phyloP scores from a whole-genome alignment of 257 asterid genomes.

The Gentiana straminea region DNA sequence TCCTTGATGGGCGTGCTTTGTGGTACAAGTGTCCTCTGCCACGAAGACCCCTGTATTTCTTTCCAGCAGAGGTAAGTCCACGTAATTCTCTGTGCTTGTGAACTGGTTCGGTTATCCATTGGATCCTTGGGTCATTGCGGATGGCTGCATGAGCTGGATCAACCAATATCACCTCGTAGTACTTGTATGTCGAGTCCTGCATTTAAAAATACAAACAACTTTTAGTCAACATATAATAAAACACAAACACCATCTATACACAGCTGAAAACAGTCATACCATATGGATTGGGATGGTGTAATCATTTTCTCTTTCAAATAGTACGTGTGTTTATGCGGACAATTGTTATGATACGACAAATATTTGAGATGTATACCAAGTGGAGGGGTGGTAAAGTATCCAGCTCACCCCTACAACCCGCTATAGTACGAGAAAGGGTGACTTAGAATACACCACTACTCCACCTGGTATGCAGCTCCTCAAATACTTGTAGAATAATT shows the following conservation, averaged over 20 bases:
- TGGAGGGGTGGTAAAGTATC: too few species aligned
- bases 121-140: constrained; percentile 17
- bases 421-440: too few species aligned
- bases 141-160: constrained; percentile 16
- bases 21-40: constrained; percentile 17
- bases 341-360: background rate
- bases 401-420: too few species aligned
- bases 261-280: too few species aligned
- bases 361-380: background rate
- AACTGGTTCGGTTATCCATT: constrained; percentile 15
- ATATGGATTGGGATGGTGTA: too few species aligned
- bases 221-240: background rate
- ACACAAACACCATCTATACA: background rate
- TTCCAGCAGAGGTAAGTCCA: constrained; percentile 19
- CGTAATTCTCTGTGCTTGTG: constrained; percentile 22
- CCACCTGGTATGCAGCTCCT: background rate
- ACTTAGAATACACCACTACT: too few species aligned
- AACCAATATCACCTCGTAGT: constrained; percentile 15
- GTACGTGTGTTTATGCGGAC: too few species aligned
- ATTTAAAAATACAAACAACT: background rate
- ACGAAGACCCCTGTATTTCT: constrained; percentile 19
- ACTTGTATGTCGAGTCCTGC: constrained; percentile 20
- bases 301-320: too few species aligned
- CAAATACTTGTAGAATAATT: background rate
- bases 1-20: constrained; percentile 20